Base-by-base conservation (phyloP, 208 protist genomes). In the Acanthamoeba lugdunensis region DNA sequence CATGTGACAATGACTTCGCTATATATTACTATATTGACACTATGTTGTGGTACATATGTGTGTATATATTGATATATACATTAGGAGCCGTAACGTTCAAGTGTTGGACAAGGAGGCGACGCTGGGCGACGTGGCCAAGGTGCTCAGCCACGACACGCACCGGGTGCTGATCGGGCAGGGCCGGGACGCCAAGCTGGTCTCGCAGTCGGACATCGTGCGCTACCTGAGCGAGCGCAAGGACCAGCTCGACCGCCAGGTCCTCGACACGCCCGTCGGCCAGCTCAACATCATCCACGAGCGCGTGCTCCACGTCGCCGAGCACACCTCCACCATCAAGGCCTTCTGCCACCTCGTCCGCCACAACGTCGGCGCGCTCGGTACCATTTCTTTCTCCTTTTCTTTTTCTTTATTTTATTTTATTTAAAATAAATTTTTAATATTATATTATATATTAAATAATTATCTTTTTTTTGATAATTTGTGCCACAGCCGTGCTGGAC, bases 191-290 rank as follows among this genome's bases (percentile, higher is more conserved):
- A 84, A 84, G 75, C 75, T 84, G 4, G 48, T 84, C 21, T 84
- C 75, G 11, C 75, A 84, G 48, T 84, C 75, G 48, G 75, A 84
- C 41, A 56, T 84, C 75, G 75, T 84, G 25, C 75, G 75, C 45
- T 84, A 84, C 75, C 41, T 84, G 33, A 84, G 75, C 45, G 45
- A 84, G 75, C 75, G 75, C 75, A 84, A 84, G 75, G 75, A 84
- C 28, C 45, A 50, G 75, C 48, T 84, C 21, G 75, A 84, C 41
- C 23, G 37, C 45, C 7, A 30, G 21, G 25, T 84, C 11, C 48
- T 84, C 45, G 58, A 84, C n/a, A 84, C 75, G 0, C 75, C 75
- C 33, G 11, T 84, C 7, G 41, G 75, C 13, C 41, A 56, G 75
- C 75, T 84, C 23, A 56, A 84, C 75, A 84, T 84, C 33, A 84